Percentiles rank a stretch among this genome's conserved stretches.
Conservation (phyloP, 441 rosid species). For the Mallotus japonicus region DNA sequence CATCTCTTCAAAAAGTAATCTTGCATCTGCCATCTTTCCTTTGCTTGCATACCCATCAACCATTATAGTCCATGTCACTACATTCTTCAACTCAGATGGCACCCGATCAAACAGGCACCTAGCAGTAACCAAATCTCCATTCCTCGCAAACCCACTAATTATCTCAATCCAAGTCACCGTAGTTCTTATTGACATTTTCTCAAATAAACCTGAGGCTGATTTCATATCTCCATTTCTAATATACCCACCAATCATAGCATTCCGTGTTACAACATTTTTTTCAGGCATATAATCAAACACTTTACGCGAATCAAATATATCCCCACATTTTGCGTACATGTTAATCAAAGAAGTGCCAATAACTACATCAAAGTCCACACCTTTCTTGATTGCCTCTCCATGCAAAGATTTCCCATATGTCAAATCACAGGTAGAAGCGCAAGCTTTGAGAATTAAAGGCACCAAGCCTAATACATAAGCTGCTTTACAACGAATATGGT, state of each 20-base stretch:
- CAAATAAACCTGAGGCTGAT: slow-evolving; percentile 44
- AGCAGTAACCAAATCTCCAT: slow-evolving; percentile 35
- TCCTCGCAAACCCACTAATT: slow-evolving; percentile 42
- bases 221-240: slow-evolving; percentile 36
- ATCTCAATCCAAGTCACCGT: slow-evolving; percentile 44
- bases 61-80: slow-evolving; percentile 53
- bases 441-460: slow-evolving; percentile 53
- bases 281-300: slow-evolving; percentile 58
- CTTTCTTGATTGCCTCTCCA: slow-evolving; percentile 50
- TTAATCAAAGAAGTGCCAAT: slow-evolving; percentile 52
- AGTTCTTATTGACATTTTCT: slow-evolving; percentile 35
- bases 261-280: slow-evolving; percentile 61
- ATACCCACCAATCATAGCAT: slow-evolving; percentile 62
- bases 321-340: slow-evolving; percentile 40
- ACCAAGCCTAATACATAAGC: slow-evolving; percentile 38
- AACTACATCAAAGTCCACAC: slow-evolving; percentile 37
- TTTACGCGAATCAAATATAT: slow-evolving; percentile 34
- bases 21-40: slow-evolving; percentile 44
- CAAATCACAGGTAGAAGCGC: slow-evolving; percentile 34
- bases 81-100: slow-evolving; percentile 38
- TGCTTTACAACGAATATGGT: slow-evolving; percentile 38
- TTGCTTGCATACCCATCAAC: slow-evolving; percentile 42
- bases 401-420: slow-evolving; percentile 43
- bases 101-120: slow-evolving; percentile 37
- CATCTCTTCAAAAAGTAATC: slow-evolving; percentile 36